phyloP scores from a whole-genome alignment of 192 early-diverging fungal species.

The Rhizophagus prolifer region DNA sequence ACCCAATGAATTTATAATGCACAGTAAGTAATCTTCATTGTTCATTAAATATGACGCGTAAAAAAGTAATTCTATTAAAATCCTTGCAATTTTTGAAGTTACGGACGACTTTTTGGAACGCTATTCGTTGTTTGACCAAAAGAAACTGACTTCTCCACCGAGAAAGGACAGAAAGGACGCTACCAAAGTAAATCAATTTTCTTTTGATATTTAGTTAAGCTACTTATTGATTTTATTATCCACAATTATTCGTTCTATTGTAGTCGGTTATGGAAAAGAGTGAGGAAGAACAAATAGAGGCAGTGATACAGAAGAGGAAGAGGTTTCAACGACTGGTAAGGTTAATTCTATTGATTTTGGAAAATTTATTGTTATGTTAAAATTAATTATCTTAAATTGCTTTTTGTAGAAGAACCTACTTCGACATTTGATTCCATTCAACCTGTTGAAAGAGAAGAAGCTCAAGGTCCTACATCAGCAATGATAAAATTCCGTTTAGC shows the following conservation, averaged over 20 bases:
- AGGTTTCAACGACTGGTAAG: constrained; percentile 26
- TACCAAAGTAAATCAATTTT: no score
- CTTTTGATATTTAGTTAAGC: no score
- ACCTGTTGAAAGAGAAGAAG: constrained; percentile 10
- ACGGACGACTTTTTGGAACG: constrained; percentile 62
- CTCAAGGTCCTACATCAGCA: not conserved
- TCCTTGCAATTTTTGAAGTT: constrained; percentile 34
- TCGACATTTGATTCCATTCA: constrained; percentile 21
- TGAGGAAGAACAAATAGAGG: constrained; percentile 86
- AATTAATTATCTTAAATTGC: not conserved
- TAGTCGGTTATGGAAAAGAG: constrained; percentile 58
- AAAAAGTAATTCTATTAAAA: not conserved
- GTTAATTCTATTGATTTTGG: not conserved
- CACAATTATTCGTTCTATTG: not conserved
- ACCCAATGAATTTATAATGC: constrained; percentile 69
- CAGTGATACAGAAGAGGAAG: constrained; percentile 48
- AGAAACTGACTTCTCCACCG: not conserved
- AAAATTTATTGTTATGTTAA: not conserved
- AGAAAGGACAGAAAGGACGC: not conserved
- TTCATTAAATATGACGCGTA: not conserved
- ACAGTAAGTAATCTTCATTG: constrained; percentile 46
- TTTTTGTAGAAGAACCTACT: not conserved
- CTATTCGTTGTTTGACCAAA: constrained; percentile 40
- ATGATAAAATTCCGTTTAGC: constrained; percentile 25
- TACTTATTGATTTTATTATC: not conserved